Percentiles rank a stretch among this genome's conserved stretches.
Evolutionary conservation across 352 stramenopile genomes (phyloP).

Genomic region (Phytophthora melonis): DNA sequence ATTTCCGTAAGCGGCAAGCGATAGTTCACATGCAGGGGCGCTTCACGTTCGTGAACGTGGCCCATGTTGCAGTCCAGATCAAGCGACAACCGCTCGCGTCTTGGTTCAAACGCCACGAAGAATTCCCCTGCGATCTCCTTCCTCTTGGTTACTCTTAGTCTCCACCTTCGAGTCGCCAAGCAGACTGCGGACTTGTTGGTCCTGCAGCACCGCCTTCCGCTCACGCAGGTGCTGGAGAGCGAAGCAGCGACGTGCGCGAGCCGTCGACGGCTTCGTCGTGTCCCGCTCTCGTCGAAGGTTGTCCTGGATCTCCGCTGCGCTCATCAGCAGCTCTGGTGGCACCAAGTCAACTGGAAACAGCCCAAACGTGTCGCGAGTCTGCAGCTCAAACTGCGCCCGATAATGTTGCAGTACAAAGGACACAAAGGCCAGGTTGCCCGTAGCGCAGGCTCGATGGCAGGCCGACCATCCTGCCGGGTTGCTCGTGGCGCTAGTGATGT

Average conservation of each 20-base stretch:
- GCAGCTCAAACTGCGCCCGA: constrained; percentile 32
- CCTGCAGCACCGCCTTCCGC: constrained; percentile 44
- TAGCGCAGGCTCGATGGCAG: constrained; percentile 65
- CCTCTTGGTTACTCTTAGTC: constrained; percentile 20
- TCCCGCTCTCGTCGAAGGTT: constrained; percentile 15
- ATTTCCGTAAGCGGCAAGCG: constrained; percentile 47
- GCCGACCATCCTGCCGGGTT: constrained; percentile 60
- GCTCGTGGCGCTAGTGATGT: constrained; percentile 19
- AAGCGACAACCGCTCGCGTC: constrained; percentile 47
- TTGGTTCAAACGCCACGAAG: constrained; percentile 56
- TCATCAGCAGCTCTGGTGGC: constrained; percentile 54
- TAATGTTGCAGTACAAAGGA: constrained; percentile 59
- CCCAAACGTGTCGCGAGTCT: constrained; percentile 60
- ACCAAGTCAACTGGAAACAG: constrained; percentile 68
- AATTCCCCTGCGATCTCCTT: constrained; percentile 30
- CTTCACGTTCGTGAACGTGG: constrained; percentile 51
- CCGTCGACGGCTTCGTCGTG: constrained; percentile 21
- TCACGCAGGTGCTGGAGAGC: constrained; percentile 48
- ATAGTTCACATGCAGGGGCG: constrained; percentile 56
- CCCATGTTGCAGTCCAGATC: constrained; percentile 39
- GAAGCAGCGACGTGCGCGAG: constrained; percentile 38
- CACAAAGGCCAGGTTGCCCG: constrained; percentile 67
- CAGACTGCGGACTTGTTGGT: constrained; percentile 17
- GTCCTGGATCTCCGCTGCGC: constrained; percentile 30
- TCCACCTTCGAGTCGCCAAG: constrained; percentile 10